Base-by-base conservation (phyloP, 768 basidiomycete species). In the Favolaschia claudopus region DNA sequence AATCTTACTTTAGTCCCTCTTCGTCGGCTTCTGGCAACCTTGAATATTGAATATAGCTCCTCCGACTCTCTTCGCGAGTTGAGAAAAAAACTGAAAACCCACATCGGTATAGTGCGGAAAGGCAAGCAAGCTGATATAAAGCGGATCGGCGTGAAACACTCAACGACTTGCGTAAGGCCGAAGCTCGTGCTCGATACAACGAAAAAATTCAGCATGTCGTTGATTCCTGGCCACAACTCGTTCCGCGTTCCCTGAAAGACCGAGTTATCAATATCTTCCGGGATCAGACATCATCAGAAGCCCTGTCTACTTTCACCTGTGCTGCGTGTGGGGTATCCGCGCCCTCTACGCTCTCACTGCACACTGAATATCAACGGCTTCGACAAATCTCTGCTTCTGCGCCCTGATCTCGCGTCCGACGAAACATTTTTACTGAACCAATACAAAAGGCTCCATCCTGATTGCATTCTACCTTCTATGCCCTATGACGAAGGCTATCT, bases 391-490 rank as follows among this genome's bases (percentile, higher is more conserved):
- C 12, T 58, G 29, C 39, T 51, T 6, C 15, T 9, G 19, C 38
- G 40, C 5, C 56, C 48, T 7, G 42, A 49, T 19, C 2, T 44
- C 15, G 13, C 24, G 5, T 12, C 9, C 13, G 20, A 40, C 22
- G 47, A 56, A 37, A 32, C 25, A 6, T 28, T 17, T 3, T 12
- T 49, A n/a, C 37, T 48, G 9, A 25, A 48, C 28, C 17, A 25
- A 10, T 27, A 32, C 29, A 48, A 49, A 25, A 49, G 55, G 55
- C 32, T 57, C 14, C 28, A 56, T 47, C 55, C 55, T 6, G 55
- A 22, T 15, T 56, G 55, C 31, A n/a, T 29, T 17, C 24, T 37
- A 3, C 55, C 55, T 12, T 38, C 55, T 8, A 57, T 47, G 46
- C 46, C 55, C 1, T 47, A 31, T n/a, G 38, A 47, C 15, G 45